Conservation (phyloP, 2,329 filamentous ascomycete genomes). For the Sporothrix inflata region DNA sequence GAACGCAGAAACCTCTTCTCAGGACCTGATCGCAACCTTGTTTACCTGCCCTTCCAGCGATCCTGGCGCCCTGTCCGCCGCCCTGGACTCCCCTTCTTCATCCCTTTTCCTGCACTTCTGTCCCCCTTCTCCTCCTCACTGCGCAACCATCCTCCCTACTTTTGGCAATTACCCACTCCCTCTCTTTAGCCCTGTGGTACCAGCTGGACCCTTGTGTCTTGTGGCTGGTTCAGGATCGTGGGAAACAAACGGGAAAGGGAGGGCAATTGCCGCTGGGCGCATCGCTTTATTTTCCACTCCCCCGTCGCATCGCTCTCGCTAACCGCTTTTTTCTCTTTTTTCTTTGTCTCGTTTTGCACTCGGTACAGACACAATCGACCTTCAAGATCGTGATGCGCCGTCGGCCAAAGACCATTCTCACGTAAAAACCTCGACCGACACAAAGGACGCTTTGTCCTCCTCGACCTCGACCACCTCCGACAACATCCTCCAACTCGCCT, state of each 20-base stretch:
- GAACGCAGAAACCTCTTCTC: slow-evolving; percentile 12
- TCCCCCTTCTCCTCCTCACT: slow-evolving; percentile 26
- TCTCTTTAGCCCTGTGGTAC: slow-evolving; percentile 28
- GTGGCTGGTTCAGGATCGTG: slow-evolving; percentile 29
- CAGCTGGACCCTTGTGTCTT: slow-evolving; percentile 15
- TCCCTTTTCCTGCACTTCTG: slow-evolving; percentile 34
- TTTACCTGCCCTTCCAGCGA: slow-evolving; percentile 23
- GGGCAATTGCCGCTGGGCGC: slow-evolving; percentile 19
- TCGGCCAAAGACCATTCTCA: slow-evolving; percentile 82
- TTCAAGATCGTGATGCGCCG: slow-evolving; percentile 80
- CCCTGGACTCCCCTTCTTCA: slow-evolving; percentile 16
- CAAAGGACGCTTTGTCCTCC: slow-evolving; percentile 47
- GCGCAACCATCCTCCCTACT: slow-evolving; percentile 8
- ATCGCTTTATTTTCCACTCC: slow-evolving; percentile 21
- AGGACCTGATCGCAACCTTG: slow-evolving; percentile 20
- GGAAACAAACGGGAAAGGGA: slow-evolving; percentile 24
- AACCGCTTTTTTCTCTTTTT: slow-evolving; percentile 32
- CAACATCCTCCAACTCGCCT: slow-evolving; percentile 54
- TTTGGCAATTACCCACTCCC: slow-evolving; percentile 29
- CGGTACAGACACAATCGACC: slow-evolving; percentile 82
- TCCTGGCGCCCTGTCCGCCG: slow-evolving; percentile 15
- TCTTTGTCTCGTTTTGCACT: slow-evolving; percentile 25
- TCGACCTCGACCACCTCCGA: slow-evolving; percentile 36
- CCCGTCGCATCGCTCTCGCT: slow-evolving; percentile 33
- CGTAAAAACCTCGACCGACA: slow-evolving; percentile 53